Conservation (phyloP, 176 grass and related monocot genomes). For the Phoenix dactylifera region DNA sequence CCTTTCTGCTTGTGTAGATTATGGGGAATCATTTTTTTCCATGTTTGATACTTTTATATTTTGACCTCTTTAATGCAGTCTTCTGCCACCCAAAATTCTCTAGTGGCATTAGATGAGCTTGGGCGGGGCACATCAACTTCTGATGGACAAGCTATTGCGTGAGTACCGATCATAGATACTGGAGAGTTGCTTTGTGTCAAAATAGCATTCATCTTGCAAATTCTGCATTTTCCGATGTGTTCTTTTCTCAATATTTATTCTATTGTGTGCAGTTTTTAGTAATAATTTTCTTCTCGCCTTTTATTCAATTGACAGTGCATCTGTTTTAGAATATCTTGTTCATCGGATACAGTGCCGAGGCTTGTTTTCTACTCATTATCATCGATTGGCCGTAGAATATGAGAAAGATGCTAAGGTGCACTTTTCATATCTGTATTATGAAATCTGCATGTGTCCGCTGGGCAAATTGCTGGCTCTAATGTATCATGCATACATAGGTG, state of each 20-base stretch:
- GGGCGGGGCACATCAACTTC: conserved; percentile 94
- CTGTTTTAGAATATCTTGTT: conserved; percentile 86
- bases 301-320: conserved; percentile 40
- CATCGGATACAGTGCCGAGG: conserved; percentile 66
- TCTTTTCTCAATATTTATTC: conserved; percentile 7
- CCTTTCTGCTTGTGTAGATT: too few relatives aligned
- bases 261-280: neutral
- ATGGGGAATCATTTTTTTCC: neutral
- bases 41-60: conserved; percentile 6
- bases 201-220: conserved; percentile 2
- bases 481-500: conserved; percentile 28
- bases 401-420: conserved; percentile 57
- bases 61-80: conserved; percentile 46
- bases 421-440: conserved; percentile 3
- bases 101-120: conserved; percentile 97
- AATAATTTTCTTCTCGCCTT: conserved; percentile 6
- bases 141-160: conserved; percentile 99
- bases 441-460: too few relatives aligned
- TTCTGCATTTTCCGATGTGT: conserved; percentile 17
- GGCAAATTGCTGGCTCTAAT: neutral
- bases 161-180: conserved; percentile 18
- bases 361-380: conserved; percentile 96
- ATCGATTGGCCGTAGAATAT: conserved; percentile 73
- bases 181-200: neutral
- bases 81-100: conserved; percentile 78